Conservation (phyloP, 75 land plant genomes). For the Picea sitchensis region DNA sequence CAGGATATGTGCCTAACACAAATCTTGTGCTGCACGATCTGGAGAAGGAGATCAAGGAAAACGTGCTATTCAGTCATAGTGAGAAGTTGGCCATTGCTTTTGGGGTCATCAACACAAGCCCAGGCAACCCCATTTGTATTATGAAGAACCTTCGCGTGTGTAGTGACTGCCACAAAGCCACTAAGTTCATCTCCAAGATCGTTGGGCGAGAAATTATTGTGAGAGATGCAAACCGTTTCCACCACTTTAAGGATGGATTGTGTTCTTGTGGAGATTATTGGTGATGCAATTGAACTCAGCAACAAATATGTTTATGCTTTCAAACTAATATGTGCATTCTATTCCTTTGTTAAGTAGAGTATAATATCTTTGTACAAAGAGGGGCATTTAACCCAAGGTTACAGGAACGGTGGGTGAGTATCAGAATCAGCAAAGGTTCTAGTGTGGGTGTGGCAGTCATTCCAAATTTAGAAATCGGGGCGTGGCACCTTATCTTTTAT, state of each 20-base stretch:
- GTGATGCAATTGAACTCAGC: background rate
- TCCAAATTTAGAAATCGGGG: no score
- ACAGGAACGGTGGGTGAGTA: no score
- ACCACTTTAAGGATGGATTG: slow-evolving; percentile 29
- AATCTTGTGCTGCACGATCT: slow-evolving; percentile 41
- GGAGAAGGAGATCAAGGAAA: slow-evolving; percentile 43
- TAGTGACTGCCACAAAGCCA: slow-evolving; percentile 43
- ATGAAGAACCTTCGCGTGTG: slow-evolving; percentile 51
- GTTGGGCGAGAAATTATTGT: slow-evolving; percentile 30
- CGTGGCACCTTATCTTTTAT: no score
- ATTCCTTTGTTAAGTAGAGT: no score
- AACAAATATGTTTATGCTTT: no score
- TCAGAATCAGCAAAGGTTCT: no score
- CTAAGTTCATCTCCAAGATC: slow-evolving; percentile 31
- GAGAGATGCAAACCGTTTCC: slow-evolving; percentile 46
- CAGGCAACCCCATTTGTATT: slow-evolving; percentile 31
- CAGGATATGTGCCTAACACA: slow-evolving; percentile 22
- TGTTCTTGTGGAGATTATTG: slow-evolving; percentile 45
- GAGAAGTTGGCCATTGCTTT: slow-evolving; percentile 57
- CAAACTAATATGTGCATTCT: no score
- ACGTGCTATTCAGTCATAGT: slow-evolving; percentile 34
- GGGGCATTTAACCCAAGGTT: no score
- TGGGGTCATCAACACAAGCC: slow-evolving; percentile 37
- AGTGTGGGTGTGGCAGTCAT: no score
- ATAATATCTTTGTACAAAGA: no score